phyloP scores from a whole-genome alignment of 495 filamentous ascomycete species.

The Lophiostoma macrostomum region DNA sequence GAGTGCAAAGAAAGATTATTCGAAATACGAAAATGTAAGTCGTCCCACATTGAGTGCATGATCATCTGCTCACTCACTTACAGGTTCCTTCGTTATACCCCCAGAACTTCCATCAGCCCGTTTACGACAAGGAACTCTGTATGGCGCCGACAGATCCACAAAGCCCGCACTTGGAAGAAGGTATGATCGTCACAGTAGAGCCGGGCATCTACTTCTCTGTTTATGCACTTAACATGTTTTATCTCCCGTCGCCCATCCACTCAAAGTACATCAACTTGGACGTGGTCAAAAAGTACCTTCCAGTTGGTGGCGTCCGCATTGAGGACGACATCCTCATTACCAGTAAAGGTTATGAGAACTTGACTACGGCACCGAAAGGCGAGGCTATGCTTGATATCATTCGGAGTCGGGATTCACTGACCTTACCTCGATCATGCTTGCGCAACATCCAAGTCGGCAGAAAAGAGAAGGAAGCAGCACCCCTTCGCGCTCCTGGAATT shows the following conservation, averaged over 20 bases:
- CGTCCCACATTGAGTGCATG: too few relatives aligned
- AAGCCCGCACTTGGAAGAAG: conserved; percentile 50
- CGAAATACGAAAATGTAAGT: conserved; percentile 28
- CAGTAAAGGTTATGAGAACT: conserved; percentile 69
- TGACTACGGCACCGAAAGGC: conserved; percentile 81
- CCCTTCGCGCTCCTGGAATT: conserved; percentile 12
- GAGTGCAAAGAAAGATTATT: conserved; percentile 28
- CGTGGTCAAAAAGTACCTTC: conserved; percentile 67
- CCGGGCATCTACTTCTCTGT: conserved; percentile 73
- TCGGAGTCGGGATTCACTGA: conserved; percentile 10
- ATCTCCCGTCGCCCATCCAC: conserved; percentile 61
- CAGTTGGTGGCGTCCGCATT: conserved; percentile 83
- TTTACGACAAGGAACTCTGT: conserved; percentile 24
- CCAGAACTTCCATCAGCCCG: conserved; percentile 26
- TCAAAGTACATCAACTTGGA: conserved; percentile 69
- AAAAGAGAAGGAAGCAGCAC: neutral
- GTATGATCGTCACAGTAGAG: conserved; percentile 84
- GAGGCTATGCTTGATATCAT: conserved; percentile 65
- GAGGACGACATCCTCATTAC: conserved; percentile 90
- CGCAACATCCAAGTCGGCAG: neutral
- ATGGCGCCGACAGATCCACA: conserved; percentile 19
- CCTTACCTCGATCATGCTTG: neutral
- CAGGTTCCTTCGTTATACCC: conserved; percentile 26
- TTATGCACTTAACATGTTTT: conserved; percentile 59
- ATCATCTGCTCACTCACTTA: too few relatives aligned